A percentile compares a stretch with the other conserved stretches of the same genome.
phyloP scores from a whole-genome alignment of 371 early-diverging fungal species.

The Syncephalastrum racemosum region DNA sequence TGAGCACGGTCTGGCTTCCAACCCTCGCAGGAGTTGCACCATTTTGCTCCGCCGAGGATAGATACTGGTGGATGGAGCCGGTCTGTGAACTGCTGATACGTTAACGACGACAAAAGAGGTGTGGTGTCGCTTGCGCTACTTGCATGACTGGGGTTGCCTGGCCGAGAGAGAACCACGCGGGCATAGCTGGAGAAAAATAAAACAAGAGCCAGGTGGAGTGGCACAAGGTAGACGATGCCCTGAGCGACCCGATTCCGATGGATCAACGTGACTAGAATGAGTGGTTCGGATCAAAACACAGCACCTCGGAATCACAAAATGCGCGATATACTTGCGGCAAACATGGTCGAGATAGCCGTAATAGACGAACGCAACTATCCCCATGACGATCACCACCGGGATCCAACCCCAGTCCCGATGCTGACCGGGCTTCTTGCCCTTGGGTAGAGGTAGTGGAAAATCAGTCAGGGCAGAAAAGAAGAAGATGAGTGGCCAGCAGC shows the following conservation, averaged over 20 bases:
- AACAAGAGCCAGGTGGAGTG: conserved; percentile 10
- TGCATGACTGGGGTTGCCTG: conserved; percentile 16
- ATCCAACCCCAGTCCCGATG: conserved; percentile 39
- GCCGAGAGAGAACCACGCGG: conserved; percentile 6
- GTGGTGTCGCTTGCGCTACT: neutral
- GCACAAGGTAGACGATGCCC: conserved; percentile 16
- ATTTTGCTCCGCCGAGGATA: conserved; percentile 35
- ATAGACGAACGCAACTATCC: conserved; percentile 21
- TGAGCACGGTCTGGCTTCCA: conserved; percentile 63
- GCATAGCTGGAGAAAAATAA: conserved; percentile 13
- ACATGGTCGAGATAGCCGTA: conserved; percentile 26
- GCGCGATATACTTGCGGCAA: conserved; percentile 19
- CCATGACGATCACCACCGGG: conserved; percentile 26
- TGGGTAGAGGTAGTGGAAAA: conserved; percentile 34
- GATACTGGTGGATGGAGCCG: neutral
- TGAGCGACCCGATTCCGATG: conserved; percentile 5
- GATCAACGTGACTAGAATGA: conserved; percentile 11
- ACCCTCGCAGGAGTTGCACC: conserved; percentile 50
- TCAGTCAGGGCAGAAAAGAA: conserved; percentile 35
- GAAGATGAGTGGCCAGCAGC: conserved; percentile 32
- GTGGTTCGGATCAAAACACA: neutral
- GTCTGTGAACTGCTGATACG: neutral
- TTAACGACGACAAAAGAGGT: neutral
- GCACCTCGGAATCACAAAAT: neutral
- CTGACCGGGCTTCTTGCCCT: conserved; percentile 34